Evolutionary conservation across 75 land plant genomes (phyloP), one percentile per base, ranked within the genome.

Genomic region (Sequoia sempervirens): DNA sequence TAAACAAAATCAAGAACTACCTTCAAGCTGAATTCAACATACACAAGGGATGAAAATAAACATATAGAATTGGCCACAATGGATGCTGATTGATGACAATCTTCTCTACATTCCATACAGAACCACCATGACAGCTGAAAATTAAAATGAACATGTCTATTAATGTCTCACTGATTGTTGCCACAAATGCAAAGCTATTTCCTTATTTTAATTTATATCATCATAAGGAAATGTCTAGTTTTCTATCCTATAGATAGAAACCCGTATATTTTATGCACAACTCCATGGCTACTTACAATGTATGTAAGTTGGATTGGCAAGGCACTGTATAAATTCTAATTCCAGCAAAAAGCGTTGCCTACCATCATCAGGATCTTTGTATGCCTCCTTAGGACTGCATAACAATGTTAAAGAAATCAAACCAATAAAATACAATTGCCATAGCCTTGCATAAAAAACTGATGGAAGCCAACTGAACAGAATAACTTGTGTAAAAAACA

Each of bases 261-360:
- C 36, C 73, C 36, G 32, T 70, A 70, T 70, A 70, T 70, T 70
- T 70, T 70, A 30, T 28, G 73, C 73, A 70, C 36, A 70, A 32
- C 8, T 70, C 73, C 36, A 41, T 18, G 50, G 18, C 50, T 75
- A 73, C 90, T 70, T 87, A 95, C 98, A 94, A 84, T 96, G 95
- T 12, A 96, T 96, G 80, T 96, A 96, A 15, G 95, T 93, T 5
- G 98, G 98, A 84, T 96, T 96, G 32, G 98, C 98, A 20, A 95
- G 87, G 73, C 96, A 95, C 90, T 96, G 96, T 2, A 96, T 90
- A 68, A 96, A 96, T 84, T 96, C 98, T 85, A 96, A 82, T 75
- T 96, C 98, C 53, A 96, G 90, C 74, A 94, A 75, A 83, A 96
- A 94, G 12, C 95, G 87, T 81, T 94, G 97, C 18, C 93, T 91